These are phyloP conservation scores for Penicillium sp. DNA, from an alignment of 2,329 filamentous ascomycete species.

Conservation along the genomic window DNA sequence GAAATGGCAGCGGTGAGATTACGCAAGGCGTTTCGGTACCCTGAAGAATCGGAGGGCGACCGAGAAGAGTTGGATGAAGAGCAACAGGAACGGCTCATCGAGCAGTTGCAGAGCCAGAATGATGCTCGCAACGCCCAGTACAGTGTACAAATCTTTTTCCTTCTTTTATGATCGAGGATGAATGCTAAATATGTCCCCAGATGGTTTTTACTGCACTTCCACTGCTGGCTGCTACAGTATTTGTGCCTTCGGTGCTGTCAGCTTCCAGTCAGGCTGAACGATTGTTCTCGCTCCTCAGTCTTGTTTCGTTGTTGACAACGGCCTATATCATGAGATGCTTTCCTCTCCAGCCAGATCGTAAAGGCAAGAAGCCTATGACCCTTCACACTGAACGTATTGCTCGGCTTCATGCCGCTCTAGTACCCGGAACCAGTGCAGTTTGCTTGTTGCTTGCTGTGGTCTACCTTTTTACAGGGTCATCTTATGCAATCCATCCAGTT, in stretches of 20 bases:
- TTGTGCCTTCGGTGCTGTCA: conserved; percentile 33
- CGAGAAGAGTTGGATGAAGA: conserved; percentile 71
- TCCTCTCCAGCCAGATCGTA: conserved; percentile 28
- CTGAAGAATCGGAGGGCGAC: conserved; percentile 56
- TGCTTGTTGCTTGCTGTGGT: conserved; percentile 32
- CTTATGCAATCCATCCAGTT: conserved; percentile 22
- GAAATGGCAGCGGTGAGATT: conserved; percentile 59
- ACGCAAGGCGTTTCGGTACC: conserved; percentile 75
- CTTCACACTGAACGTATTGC: conserved; percentile 17
- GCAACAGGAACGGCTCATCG: conserved; percentile 46
- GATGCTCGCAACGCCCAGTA: conserved; percentile 41
- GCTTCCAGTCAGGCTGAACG: conserved; percentile 19
- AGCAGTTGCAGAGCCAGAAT: conserved; percentile 35
- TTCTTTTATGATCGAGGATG: not conserved
- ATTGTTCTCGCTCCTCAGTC: conserved; percentile 30
- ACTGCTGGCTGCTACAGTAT: conserved; percentile 30
- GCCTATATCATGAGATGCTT: conserved; percentile 38
- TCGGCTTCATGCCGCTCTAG: conserved; percentile 23
- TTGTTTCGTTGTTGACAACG: conserved; percentile 38
- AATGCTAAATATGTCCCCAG: conserved; percentile 15
- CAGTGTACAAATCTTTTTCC: conserved; percentile 31
- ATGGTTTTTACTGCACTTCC: conserved; percentile 39
- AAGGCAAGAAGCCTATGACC: conserved; percentile 28
- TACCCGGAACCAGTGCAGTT: conserved; percentile 28
- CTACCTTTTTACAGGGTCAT: conserved; percentile 22